Conservation (phyloP, 805 yeast species). For the Scheffersomyces lignosus region DNA sequence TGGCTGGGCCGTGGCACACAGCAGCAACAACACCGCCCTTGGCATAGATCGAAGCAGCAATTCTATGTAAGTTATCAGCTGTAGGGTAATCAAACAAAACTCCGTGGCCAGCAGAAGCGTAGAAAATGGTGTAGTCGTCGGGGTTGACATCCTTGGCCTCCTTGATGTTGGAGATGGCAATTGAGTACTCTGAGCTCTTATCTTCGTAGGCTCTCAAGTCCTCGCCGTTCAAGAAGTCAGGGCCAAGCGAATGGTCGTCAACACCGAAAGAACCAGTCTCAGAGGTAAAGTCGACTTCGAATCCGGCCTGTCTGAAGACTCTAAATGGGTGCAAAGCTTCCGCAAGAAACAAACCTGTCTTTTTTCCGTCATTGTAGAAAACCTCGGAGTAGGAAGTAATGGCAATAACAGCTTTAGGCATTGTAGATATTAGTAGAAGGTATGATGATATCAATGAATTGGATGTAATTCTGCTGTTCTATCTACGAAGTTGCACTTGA, state of each 20-base stretch:
- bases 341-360: conserved; percentile 59
- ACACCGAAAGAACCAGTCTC: conserved; percentile 59
- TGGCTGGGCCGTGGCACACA: conserved; percentile 69
- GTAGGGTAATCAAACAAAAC: conserved; percentile 57
- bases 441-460: too few relatives aligned
- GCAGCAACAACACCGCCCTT: conserved; percentile 60
- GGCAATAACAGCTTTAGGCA: not conserved
- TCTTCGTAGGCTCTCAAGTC: conserved; percentile 44
- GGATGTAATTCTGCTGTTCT: too few relatives aligned
- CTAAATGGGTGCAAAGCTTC: conserved; percentile 64
- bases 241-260: conserved; percentile 52
- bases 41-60: conserved; percentile 48
- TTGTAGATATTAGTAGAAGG: too few relatives aligned
- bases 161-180: conserved; percentile 40
- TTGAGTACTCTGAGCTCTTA: conserved; percentile 35
- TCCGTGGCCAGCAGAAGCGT: conserved; percentile 70
- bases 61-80: conserved; percentile 44
- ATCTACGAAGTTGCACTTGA: too few relatives aligned
- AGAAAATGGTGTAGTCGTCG: conserved; percentile 51
- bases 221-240: conserved; percentile 43
- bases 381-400: conserved; percentile 17
- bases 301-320: conserved; percentile 47
- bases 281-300: conserved; percentile 55
- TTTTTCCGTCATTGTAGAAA: conserved; percentile 58
- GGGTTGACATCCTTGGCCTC: conserved; percentile 48